Base-by-base conservation (phyloP, 371 early-diverging fungal species). In the Apophysomyces variabilis region DNA sequence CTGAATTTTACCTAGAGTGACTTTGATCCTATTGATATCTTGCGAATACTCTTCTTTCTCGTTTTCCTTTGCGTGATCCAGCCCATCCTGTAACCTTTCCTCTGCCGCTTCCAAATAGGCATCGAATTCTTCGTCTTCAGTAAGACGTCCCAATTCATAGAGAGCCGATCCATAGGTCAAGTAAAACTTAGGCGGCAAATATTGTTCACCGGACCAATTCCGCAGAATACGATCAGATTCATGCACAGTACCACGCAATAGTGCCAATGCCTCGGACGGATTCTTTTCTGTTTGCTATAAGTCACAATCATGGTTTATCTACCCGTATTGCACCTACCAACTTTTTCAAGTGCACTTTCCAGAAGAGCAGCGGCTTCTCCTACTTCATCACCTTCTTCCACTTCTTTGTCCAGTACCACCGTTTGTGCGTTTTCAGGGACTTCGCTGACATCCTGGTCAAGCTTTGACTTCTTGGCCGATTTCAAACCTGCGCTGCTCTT, bases 181-280 rank as follows among this genome's bases (percentile, higher is more conserved):
- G 60, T 87, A 80, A 67, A 86, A 86, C 18, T 75, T 66, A 12
- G 79, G 66, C 16, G 85, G 83, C 3, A 77, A 68, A n/a, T 74
- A 64, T 0, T 69, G 66, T 9, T 69, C 65, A 2, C 56, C 61
- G 3, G 64, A 21, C 72, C 83, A 81, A 69, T 87, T 87, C 9
- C 88, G 85, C 16, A 86, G 62, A 68, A 87, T 87, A 47, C 88
- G 75, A 60, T 87, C 88, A 12, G 85, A 86, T 61, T 87, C 88
- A 62, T 87, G 86, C 62, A 87, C 79, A 0, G 86, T 84, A 14
- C 88, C 88, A 35, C 88, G 85, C 50, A 87, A 60, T 7, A 83
- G 64, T 45, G 79, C 63, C 26, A 79, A 67, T 37, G 81, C 79
- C 45, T 61, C 76, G 13, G 59, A 44, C 32, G 75, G 70, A 56